Base-by-base conservation (phyloP, 306 rosid species). In the Benincasa hispida region DNA sequence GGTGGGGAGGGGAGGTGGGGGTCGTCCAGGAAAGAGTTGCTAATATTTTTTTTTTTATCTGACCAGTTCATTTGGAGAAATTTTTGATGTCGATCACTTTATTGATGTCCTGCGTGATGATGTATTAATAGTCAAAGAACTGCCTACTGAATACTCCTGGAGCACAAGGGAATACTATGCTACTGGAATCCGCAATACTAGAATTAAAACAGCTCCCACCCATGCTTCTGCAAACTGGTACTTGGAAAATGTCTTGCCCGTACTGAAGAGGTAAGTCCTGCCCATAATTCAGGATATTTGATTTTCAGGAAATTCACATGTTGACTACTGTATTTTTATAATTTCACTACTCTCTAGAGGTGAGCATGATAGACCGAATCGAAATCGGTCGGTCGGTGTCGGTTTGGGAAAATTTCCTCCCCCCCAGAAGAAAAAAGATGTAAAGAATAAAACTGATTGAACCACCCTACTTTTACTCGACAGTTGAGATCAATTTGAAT, bases 61-160 rank as follows among this genome's bases (percentile, higher is more conserved):
- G 51, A 79, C 81, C 92, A 92, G 99, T 87, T 84, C 93, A 61
- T 94, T 94, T 81, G 84, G 65, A 77, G 97, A 94, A 66, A 94
- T 92, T 82, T 94, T 92, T 90, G 95, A 92, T 37, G 87, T 87
- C 84, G 96, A 90, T 89, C 97, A 87, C 84, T 94, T 94, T 85
- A 87, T 92, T 76, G 86, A 92, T 78, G 91, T 73, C 79, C 82
- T 94, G 76, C 89, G 81, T 61, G 83, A 89, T 81, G 99, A 94
- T 77, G 67, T 94, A 80, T 82, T 91, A 61, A 83, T 94, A 73
- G 93, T 92, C 57, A 89, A 87, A 79, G 96, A 90, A 83, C 87
- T 90, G 24, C 96, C 99, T 54, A 78, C 83, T 77, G 91, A 87
- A 50, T 87, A 84, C 82, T 84, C 91, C 22, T 94, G 96, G 97